phyloP scores from a whole-genome alignment of 1,284 basidiomycete genomes.

The Cryptococcus sp. region DNA sequence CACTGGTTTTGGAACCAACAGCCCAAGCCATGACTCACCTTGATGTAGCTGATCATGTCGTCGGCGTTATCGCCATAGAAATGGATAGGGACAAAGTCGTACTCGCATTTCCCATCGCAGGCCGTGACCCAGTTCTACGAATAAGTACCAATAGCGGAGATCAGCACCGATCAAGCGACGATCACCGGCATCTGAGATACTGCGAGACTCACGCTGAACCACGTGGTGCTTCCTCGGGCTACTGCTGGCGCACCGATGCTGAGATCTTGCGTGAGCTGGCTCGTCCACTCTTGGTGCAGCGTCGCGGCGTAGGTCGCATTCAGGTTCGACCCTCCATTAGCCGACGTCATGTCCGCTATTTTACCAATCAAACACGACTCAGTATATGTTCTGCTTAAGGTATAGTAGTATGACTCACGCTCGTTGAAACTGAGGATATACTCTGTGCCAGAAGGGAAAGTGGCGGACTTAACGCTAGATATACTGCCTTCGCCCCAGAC shows the following conservation, averaged over 20 bases:
- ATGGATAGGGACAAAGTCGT: constrained; percentile 43
- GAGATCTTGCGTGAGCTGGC: constrained; percentile 9
- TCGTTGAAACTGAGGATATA: constrained; percentile 25
- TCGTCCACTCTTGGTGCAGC: constrained; percentile 14
- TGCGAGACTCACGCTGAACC: neutral
- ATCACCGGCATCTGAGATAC: too few species aligned
- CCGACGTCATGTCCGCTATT: neutral
- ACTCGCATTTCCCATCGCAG: constrained; percentile 37
- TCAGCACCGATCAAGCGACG: too few species aligned
- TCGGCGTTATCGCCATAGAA: constrained; percentile 39
- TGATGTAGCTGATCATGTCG: constrained; percentile 34
- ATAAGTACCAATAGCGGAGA: too few species aligned
- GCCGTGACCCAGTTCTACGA: constrained; percentile 29
- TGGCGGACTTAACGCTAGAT: constrained; percentile 6
- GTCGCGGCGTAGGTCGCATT: constrained; percentile 11
- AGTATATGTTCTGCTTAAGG: neutral
- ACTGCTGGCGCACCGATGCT: constrained; percentile 27
- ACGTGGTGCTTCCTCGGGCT: constrained; percentile 11
- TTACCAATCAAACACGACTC: too few species aligned
- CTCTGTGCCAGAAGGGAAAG: constrained; percentile 7
- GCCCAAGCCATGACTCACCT: constrained; percentile 11
- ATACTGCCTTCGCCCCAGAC: constrained; percentile 13
- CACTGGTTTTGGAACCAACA: constrained; percentile 15
- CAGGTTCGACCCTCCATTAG: constrained; percentile 11
- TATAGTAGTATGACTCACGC: constrained; percentile 9